Percentiles rank a stretch among this genome's conserved stretches.
Conservation (phyloP, 176 grass and related monocot species). For the Lolium multiflorum region DNA sequence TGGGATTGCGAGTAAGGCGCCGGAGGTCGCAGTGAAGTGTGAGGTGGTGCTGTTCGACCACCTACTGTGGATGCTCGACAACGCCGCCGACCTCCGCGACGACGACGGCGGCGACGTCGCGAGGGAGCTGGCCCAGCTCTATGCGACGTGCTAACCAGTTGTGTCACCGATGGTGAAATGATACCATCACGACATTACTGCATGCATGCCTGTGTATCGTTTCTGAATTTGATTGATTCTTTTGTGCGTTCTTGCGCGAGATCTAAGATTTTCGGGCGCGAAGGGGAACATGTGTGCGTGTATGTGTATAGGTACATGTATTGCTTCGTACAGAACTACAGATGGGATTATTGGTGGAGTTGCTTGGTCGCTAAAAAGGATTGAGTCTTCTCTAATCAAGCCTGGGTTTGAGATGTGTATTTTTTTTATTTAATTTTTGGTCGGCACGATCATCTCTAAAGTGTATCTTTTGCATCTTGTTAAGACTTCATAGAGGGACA, state of each 20-base stretch:
- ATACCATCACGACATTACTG: not conserved
- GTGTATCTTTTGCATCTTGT: not conserved
- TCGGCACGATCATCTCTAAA: not conserved
- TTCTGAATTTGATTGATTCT: not conserved
- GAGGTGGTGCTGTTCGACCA: conserved; percentile 96
- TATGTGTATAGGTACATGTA: not conserved
- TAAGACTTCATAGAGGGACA: not conserved
- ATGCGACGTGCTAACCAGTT: conserved; percentile 46
- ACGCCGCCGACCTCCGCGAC: conserved; percentile 50
- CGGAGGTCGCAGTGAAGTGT: conserved; percentile 60
- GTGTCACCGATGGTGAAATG: not conserved
- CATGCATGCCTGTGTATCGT: conserved; percentile 15
- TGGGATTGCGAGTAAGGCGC: not conserved
- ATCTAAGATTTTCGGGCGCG: conserved; percentile 16
- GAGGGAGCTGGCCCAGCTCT: conserved; percentile 83
- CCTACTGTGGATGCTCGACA: conserved; percentile 94
- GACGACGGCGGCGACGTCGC: conserved; percentile 31
- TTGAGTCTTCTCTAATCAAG: not conserved
- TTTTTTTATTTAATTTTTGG: not conserved
- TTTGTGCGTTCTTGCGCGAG: conserved; percentile 11
- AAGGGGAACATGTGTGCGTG: not conserved
- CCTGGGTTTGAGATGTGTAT: not conserved
- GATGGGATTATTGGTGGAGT: not conserved
- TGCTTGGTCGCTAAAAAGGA: not conserved
- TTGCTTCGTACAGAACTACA: not conserved